Conservation (phyloP, 306 rosid species). For the Glycyrrhiza uralensis region DNA sequence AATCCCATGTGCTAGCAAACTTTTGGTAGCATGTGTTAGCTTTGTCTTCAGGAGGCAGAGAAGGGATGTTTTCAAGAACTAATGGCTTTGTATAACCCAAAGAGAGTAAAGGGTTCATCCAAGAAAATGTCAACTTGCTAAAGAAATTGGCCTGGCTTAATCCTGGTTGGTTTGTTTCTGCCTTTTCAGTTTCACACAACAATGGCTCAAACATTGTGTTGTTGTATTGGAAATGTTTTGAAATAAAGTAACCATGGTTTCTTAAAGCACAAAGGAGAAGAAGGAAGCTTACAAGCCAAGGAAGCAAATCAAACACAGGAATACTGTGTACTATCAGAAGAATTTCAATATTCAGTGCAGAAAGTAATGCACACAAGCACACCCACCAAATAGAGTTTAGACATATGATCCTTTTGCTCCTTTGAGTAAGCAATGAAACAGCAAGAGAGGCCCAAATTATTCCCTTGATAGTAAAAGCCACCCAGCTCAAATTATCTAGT, state of each 20-base stretch:
- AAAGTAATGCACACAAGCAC: slow-evolving; percentile 27
- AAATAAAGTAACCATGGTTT: slow-evolving; percentile 20
- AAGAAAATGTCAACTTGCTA: slow-evolving; percentile 50
- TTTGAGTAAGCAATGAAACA: slow-evolving; percentile 37
- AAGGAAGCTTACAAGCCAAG: slow-evolving; percentile 35
- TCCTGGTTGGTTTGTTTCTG: background rate
- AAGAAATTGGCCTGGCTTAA: slow-evolving; percentile 25
- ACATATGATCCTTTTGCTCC: slow-evolving; percentile 27
- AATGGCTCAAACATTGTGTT: slow-evolving; percentile 36
- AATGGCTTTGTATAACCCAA: slow-evolving; percentile 50
- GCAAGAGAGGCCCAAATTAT: slow-evolving; percentile 39
- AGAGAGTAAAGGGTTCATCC: slow-evolving; percentile 53
- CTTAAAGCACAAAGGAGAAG: slow-evolving; percentile 40
- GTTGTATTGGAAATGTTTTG: background rate
- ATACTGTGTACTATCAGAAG: slow-evolving; percentile 17
- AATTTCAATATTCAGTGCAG: slow-evolving; percentile 32
- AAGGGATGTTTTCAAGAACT: slow-evolving; percentile 49
- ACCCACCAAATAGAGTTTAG: slow-evolving; percentile 47
- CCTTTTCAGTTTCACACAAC: slow-evolving; percentile 23
- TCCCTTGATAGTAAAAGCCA: slow-evolving; percentile 24
- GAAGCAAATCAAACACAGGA: slow-evolving; percentile 16
- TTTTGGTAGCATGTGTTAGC: slow-evolving; percentile 41
- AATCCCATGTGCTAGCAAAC: slow-evolving; percentile 48
- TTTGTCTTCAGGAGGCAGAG: slow-evolving; percentile 51
- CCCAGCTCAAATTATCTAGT: background rate